Conservation (phyloP, 768 basidiomycete genomes). For the Boletellus emodensis region DNA sequence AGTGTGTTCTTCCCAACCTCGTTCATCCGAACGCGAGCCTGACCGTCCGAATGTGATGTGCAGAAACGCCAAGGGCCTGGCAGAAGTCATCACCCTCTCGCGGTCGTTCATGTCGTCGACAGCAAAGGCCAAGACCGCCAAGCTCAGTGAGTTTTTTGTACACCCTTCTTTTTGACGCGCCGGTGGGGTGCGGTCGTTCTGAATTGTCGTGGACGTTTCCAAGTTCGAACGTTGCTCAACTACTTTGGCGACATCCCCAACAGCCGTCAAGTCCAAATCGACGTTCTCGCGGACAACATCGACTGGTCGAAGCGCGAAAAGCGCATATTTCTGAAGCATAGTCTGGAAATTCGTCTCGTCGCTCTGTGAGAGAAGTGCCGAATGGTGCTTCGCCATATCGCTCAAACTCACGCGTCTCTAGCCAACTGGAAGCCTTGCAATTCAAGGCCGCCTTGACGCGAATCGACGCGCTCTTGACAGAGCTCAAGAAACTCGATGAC, state of each 20-base stretch:
- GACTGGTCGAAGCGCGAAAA: slow-evolving; percentile 91
- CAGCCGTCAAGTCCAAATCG: slow-evolving; percentile 72
- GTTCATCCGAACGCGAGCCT: background rate
- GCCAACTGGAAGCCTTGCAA: slow-evolving; percentile 70
- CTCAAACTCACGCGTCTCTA: slow-evolving; percentile 24
- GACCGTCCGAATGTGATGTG: background rate
- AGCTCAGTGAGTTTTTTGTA: slow-evolving; percentile 59
- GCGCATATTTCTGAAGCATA: slow-evolving; percentile 93
- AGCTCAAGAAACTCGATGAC: slow-evolving; percentile 91
- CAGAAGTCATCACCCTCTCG: slow-evolving; percentile 80
- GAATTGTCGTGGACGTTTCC: background rate
- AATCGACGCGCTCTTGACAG: slow-evolving; percentile 85
- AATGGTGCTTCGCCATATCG: background rate
- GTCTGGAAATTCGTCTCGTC: slow-evolving; percentile 83
- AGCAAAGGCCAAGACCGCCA: slow-evolving; percentile 96
- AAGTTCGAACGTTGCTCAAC: slow-evolving; percentile 91
- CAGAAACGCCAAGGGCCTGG: slow-evolving; percentile 82
- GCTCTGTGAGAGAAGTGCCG: slow-evolving; percentile 47
- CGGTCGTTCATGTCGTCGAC: slow-evolving; percentile 88
- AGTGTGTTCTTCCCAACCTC: slow-evolving; percentile 42
- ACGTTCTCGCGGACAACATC: slow-evolving; percentile 86
- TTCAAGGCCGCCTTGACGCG: slow-evolving; percentile 75
- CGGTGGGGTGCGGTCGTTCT: background rate
- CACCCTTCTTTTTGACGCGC: background rate
- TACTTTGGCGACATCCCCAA: slow-evolving; percentile 79